A percentile compares a stretch with the other conserved stretches of the same genome.
These are phyloP conservation scores for Phytomonas sp. DNA, from an alignment of 208 protist species.

Conservation along the genomic window DNA sequence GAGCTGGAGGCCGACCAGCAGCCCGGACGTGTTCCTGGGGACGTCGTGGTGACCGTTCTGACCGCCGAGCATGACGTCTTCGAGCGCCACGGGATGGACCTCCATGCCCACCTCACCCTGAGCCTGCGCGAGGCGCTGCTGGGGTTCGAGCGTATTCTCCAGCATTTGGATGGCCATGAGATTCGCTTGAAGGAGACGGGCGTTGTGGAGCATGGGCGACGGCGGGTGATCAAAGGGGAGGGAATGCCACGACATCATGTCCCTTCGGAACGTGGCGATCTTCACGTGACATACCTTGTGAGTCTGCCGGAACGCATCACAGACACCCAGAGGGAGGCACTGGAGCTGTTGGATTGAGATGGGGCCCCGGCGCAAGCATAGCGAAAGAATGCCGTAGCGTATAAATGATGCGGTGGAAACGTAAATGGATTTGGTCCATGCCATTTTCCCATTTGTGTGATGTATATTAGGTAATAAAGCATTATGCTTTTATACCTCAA, in stretches of 20 bases:
- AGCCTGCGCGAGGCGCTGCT: slow-evolving; percentile 85
- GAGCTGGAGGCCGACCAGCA: slow-evolving; percentile 83
- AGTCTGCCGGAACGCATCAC: slow-evolving; percentile 59
- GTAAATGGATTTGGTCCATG: neutral
- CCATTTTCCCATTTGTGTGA: neutral
- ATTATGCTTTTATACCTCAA: neutral
- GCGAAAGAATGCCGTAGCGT: neutral
- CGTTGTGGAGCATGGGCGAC: slow-evolving; percentile 64
- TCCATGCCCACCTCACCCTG: slow-evolving; percentile 72
- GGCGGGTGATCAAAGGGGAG: slow-evolving; percentile 62
- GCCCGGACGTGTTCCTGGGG: slow-evolving; percentile 73
- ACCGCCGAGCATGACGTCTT: slow-evolving; percentile 65
- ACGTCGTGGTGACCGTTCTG: slow-evolving; percentile 59
- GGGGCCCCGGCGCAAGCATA: neutral
- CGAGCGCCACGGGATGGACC: slow-evolving; percentile 55
- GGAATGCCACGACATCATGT: slow-evolving; percentile 89
- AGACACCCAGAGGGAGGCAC: slow-evolving; percentile 26
- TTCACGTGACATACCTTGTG: slow-evolving; percentile 82
- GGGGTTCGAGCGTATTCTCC: slow-evolving; percentile 76
- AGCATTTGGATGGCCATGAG: slow-evolving; percentile 79
- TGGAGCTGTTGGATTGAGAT: slow-evolving; percentile 11
- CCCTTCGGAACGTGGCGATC: slow-evolving; percentile 81
- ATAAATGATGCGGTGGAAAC: neutral
- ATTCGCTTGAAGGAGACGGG: slow-evolving; percentile 21
- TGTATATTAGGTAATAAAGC: neutral